Evolutionary conservation across 495 filamentous ascomycete genomes (phyloP), one percentile per base, ranked within the genome.

Genomic region (Tuber aestivum): DNA sequence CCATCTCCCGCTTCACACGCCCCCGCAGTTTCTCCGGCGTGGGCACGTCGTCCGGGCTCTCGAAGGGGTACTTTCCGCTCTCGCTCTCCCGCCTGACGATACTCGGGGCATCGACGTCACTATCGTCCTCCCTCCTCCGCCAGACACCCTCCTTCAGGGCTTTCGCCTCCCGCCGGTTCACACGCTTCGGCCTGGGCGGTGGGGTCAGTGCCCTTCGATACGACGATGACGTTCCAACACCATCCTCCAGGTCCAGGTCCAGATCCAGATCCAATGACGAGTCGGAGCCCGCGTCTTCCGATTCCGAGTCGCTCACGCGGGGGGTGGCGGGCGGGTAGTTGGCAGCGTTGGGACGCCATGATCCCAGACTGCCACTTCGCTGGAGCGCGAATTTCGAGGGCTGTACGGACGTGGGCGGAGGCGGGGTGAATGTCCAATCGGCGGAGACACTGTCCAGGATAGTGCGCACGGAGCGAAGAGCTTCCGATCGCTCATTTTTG

Each of bases 1-100:
- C 87, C 72, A 92, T 82, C 44, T 84, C 83, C 16, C 85, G 87
- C 77, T 88, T 86, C 77, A 92, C 86, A 76, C 89, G 88, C 72
- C 87, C 86, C 69, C 90, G 89, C 50, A 89, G 86, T 73, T 88
- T 86, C 35, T 83, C 82, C 41, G 86, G 72, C 18, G 82, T 82
- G 0, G 83, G 83, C 10, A 79, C 70, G 70, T 79, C 78, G 41
- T 79, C 77, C 23, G 78, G 78, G 12, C 78, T 75, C 32, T 79
- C 78, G 76, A 76, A 79, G n/a, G 78, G 70, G 44, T 73, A 79
- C 18, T 75, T 41, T 41, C 78, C 76, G 10, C 44, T 71, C 41
- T 56, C 73, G 27, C 70, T 48, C 38, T 72, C 78, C 38, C 69
- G 69, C 40, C 70, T 70, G 32, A 75, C 38, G 14, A 79, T 75